Evolutionary conservation across 257 asterid genomes (phyloP), one percentile per base, ranked within the genome.

Genomic region (Ligustrum vulgare): DNA sequence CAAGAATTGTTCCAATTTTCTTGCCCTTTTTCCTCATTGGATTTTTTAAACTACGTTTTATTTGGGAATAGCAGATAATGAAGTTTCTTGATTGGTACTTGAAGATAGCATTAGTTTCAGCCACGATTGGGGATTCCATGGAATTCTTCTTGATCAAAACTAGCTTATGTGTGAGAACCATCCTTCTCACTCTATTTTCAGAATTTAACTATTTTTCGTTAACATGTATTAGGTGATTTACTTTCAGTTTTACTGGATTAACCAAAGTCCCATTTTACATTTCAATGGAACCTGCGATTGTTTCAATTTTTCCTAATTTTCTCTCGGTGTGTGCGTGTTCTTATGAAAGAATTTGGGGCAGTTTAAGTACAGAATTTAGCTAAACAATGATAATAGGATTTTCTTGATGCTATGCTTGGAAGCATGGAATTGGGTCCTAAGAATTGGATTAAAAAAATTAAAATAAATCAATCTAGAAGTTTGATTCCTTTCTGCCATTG

Each of bases 111-210:
- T 67, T 84, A 69, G 86, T 84, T 32, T 84, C 92, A 15, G 95
- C 96, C 8, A 73, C 83, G 80, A 75, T 94, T 73, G 98, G 98
- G 72, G 98, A 93, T 71, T 89, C 95, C 43, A 91, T 92, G 96
- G 98, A 94, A 77, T 41, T 89, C 5, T 94, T 94, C 92, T 92
- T 94, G 97, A 92, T 94, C 86, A 92, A 94, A 79, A 92, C 97
- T 77, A 96, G 96, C 74, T 92, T 94, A 88, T 94, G 97, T 94
- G 86, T 83, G 97, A 84, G 86, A 85, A 66, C 81, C 70, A 77
- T 86, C 90, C 89, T 83, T 85, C 78, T 80, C 85, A 32, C 76
- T 72, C 41, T 23, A 60, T n/a, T 74, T 0, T 70, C 66, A 28
- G 18, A 16, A n/a, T 18, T 51, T 49, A 5, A 7, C 32, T 20